These are phyloP conservation scores for Oropetium thomaeum DNA, from an alignment of 176 grass and related monocot species.

Conservation along the genomic window DNA sequence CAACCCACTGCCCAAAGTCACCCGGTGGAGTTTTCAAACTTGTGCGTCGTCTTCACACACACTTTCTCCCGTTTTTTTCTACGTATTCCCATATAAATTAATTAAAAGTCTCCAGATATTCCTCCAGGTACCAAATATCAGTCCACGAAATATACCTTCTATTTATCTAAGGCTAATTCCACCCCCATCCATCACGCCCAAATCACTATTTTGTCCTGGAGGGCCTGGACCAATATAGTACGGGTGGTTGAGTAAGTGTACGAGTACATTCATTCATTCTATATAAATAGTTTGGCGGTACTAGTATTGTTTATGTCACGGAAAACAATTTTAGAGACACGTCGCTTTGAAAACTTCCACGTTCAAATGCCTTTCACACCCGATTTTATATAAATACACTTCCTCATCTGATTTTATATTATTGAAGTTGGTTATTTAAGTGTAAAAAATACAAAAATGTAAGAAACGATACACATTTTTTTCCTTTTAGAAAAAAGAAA, in stretches of 20 bases:
- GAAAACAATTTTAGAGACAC: not conserved
- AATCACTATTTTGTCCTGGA: not conserved
- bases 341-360: not conserved
- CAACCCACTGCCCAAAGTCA: not conserved
- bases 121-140: not conserved
- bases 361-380: too few relatives aligned
- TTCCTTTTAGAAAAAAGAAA: too few relatives aligned
- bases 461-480: too few relatives aligned
- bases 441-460: too few relatives aligned
- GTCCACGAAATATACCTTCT: not conserved
- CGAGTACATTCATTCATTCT: not conserved
- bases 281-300: not conserved
- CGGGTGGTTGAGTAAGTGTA: not conserved
- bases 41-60: conserved; percentile 8
- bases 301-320: not conserved
- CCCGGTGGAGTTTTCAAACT: not conserved
- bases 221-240: not conserved
- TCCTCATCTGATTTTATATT: too few relatives aligned
- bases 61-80: not conserved
- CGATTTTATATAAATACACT: too few relatives aligned
- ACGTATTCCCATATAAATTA: too few relatives aligned
- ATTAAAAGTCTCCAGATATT: not conserved
- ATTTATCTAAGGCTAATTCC: not conserved
- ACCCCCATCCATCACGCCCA: not conserved
- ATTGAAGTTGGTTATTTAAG: too few relatives aligned